These are phyloP conservation scores for Camellia japonica DNA, from an alignment of 148 eudicot genomes.

Conservation along the genomic window DNA sequence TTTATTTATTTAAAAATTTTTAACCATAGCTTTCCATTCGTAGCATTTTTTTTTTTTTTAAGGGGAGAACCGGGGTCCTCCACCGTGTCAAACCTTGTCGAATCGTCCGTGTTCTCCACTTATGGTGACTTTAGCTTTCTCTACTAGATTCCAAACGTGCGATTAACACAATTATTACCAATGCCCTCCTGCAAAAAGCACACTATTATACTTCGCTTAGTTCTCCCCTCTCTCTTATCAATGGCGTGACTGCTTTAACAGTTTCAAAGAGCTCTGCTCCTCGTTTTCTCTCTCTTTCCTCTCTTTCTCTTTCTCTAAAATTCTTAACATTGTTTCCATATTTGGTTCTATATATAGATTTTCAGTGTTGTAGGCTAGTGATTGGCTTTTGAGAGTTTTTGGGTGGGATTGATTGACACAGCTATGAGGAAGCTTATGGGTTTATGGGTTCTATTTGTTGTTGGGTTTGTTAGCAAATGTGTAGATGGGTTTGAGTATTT, in stretches of 20 bases:
- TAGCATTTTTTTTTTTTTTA: too few relatives aligned
- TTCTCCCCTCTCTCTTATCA: too few relatives aligned
- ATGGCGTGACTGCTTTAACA: too few relatives aligned
- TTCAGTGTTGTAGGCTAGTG: background rate
- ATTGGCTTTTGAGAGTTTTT: background rate
- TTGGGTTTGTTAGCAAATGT: slow-evolving; percentile 30
- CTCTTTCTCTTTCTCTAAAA: background rate
- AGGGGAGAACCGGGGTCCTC: too few relatives aligned
- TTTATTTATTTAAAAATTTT: too few relatives aligned
- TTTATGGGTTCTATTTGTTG: slow-evolving; percentile 26
- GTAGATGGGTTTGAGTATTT: slow-evolving; percentile 31
- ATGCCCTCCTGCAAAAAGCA: too few relatives aligned
- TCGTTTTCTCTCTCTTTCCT: background rate
- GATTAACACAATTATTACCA: background rate
- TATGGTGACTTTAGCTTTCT: background rate
- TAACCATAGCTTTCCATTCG: too few relatives aligned
- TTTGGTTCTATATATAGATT: background rate
- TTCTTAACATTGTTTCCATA: background rate
- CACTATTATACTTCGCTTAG: too few relatives aligned
- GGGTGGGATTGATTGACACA: background rate
- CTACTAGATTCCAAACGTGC: background rate
- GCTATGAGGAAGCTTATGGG: slow-evolving; percentile 24
- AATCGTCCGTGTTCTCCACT: background rate
- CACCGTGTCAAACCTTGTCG: background rate
- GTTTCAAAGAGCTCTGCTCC: too few relatives aligned